These are phyloP conservation scores for Cenchrus purpureus DNA, from an alignment of 176 grass and related monocot species.

Conservation along the genomic window DNA sequence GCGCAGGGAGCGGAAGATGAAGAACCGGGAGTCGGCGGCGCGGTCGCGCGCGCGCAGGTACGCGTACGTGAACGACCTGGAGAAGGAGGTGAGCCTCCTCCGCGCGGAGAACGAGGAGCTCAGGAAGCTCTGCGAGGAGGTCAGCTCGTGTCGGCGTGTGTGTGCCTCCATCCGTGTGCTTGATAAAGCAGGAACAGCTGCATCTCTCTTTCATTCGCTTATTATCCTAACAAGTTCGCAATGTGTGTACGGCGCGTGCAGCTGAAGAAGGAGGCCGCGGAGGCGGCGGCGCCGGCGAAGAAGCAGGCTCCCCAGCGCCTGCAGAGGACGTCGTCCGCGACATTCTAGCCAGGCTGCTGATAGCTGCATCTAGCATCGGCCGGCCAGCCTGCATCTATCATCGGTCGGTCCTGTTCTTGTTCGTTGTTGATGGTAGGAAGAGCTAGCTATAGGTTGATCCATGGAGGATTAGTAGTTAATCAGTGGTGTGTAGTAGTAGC, in stretches of 20 bases:
- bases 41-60: conserved; percentile 48
- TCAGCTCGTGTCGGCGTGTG: background rate
- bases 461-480: no score
- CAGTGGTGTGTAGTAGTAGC: no score
- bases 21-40: conserved; percentile 50
- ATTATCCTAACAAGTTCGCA: background rate
- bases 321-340: background rate
- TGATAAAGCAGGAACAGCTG: no score
- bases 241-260: background rate
- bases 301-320: background rate
- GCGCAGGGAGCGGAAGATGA: conserved; percentile 36
- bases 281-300: background rate
- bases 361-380: background rate
- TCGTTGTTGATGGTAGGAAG: no score
- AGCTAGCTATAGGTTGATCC: no score
- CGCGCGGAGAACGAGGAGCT: conserved; percentile 34
- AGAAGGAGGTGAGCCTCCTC: conserved; percentile 44
- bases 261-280: conserved; percentile 26
- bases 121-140: conserved; percentile 29
- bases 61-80: conserved; percentile 46
- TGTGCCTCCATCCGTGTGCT: no score
- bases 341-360: background rate
- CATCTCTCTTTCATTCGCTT: background rate
- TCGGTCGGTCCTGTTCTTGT: background rate
- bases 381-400: no score